These are phyloP conservation scores for Colletotrichum sublineola DNA, from an alignment of 2,329 filamentous ascomycete species.

Conservation along the genomic window DNA sequence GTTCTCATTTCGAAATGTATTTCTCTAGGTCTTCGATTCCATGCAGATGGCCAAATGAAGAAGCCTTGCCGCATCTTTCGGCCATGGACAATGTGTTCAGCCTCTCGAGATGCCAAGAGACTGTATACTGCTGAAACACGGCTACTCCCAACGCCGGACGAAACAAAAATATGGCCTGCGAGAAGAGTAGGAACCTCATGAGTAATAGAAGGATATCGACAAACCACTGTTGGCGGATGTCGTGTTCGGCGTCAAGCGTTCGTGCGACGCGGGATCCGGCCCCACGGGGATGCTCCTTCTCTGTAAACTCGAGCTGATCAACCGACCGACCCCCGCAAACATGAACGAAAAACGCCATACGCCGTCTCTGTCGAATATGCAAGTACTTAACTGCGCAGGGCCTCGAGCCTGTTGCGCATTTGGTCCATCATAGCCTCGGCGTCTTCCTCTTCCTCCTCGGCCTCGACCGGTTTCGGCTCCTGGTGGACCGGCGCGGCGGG, in stretches of 20 bases:
- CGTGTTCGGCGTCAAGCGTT: slow-evolving; percentile 6
- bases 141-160: slow-evolving; percentile 39
- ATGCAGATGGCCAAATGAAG: background rate
- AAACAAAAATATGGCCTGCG: slow-evolving; percentile 21
- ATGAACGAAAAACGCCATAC: slow-evolving; percentile 34
- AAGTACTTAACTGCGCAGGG: slow-evolving; percentile 79
- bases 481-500: slow-evolving; percentile 67
- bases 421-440: slow-evolving; percentile 92
- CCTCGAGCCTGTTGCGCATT: slow-evolving; percentile 93
- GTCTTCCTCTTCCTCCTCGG: slow-evolving; percentile 79
- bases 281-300: slow-evolving; percentile 8
- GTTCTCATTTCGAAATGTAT: background rate
- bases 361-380: slow-evolving; percentile 36
- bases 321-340: background rate
- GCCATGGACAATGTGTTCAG: background rate
- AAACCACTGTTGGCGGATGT: background rate
- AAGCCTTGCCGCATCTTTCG: background rate
- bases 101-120: background rate
- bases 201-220: slow-evolving; percentile 1
- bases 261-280: slow-evolving; percentile 16
- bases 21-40: background rate
- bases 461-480: slow-evolving; percentile 65
- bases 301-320: slow-evolving; percentile 14
- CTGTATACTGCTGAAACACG: slow-evolving; percentile 26
- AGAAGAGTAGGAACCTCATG: slow-evolving; percentile 13